phyloP scores from a whole-genome alignment of 2,329 filamentous ascomycete species.

The Epichloe elymi region DNA sequence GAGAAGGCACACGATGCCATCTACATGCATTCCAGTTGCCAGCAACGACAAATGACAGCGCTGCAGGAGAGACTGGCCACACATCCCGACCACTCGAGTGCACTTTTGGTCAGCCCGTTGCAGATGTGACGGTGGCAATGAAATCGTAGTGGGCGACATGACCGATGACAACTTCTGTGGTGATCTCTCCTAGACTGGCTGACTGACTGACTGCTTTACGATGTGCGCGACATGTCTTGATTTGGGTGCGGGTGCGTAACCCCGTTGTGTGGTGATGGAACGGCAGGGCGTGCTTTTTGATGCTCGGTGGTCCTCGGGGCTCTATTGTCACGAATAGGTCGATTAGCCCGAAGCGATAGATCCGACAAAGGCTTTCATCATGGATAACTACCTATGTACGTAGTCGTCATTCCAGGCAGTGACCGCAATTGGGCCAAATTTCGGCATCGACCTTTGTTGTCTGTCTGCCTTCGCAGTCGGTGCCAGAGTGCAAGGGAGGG shows the following conservation, averaged over 20 bases:
- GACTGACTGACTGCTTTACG: background rate
- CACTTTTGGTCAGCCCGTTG: background rate
- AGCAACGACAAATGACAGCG: slow-evolving; percentile 4
- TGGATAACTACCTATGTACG: background rate
- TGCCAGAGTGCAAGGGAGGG: background rate
- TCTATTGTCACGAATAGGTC: background rate
- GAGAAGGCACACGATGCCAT: background rate
- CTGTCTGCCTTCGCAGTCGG: background rate
- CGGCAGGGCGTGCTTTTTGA: background rate
- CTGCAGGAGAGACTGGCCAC: background rate
- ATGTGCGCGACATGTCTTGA: background rate
- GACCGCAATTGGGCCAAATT: background rate
- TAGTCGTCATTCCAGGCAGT: background rate
- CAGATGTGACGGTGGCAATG: background rate
- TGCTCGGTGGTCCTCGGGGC: background rate
- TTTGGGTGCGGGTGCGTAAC: too few species aligned
- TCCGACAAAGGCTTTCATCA: background rate
- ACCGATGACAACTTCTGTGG: background rate
- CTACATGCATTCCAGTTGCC: slow-evolving; percentile 7
- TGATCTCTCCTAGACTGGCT: background rate
- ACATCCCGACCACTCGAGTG: background rate
- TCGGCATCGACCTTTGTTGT: background rate
- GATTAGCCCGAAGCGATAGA: background rate
- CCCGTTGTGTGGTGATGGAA: background rate
- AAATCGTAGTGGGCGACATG: background rate